These are phyloP conservation scores for Physaria fendleri DNA, from an alignment of 345 rosid species.

Conservation along the genomic window DNA sequence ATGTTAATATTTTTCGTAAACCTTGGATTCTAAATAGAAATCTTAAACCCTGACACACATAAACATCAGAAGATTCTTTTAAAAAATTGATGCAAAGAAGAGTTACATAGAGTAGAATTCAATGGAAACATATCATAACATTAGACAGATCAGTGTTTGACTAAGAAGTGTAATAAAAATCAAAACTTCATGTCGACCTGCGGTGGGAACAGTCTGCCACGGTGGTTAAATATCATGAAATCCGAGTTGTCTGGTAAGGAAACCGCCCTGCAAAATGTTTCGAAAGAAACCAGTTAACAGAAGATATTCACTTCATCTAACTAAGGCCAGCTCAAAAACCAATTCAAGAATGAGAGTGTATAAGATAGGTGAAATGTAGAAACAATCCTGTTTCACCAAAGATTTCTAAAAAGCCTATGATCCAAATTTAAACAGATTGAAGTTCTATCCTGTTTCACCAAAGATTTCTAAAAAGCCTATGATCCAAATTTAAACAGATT, in stretches of 20 bases:
- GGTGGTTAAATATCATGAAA: constrained; percentile 87
- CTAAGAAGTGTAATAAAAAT: not conserved
- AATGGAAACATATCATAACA: constrained; percentile 6
- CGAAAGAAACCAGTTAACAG: not conserved
- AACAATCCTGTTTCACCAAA: no score
- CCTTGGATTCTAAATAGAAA: not conserved
- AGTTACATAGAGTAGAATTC: not conserved
- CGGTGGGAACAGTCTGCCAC: constrained; percentile 46
- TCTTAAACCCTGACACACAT: no score
- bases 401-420: no score
- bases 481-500: no score
- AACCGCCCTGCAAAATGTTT: constrained; percentile 51
- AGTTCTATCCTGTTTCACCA: no score
- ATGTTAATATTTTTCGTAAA: not conserved
- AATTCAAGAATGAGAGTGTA: not conserved
- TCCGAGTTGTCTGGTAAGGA: constrained; percentile 72
- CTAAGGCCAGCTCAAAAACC: constrained; percentile 8
- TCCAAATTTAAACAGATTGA: no score
- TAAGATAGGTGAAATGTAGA: not conserved
- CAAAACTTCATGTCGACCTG: constrained; percentile 43
- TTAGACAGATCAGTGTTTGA: not conserved
- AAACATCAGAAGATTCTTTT: no score
- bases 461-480: no score
- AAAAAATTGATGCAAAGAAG: no score
- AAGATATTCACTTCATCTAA: constrained; percentile 14